Base-by-base conservation (phyloP, 331 rosid genomes). In the Quercus tomentella region DNA sequence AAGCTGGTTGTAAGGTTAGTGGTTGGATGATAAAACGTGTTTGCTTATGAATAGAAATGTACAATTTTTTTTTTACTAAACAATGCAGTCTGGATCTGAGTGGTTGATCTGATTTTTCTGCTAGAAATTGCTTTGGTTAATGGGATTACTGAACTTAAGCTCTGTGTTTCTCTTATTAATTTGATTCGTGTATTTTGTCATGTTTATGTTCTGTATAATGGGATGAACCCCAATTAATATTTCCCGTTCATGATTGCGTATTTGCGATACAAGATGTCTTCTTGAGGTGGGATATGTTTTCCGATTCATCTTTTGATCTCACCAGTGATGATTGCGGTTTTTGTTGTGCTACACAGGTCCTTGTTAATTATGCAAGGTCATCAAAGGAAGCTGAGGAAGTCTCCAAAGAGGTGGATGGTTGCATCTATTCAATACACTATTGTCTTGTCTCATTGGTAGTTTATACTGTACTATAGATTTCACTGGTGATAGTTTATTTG, bases 371-470 rank as follows among this genome's bases (percentile, higher is more conserved):
- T 51, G 98, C 98, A 49, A 93, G 99, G 78, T 95, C 96, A 43
- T 89, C 98, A 74, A 90, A 89, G 90, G 99, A 93, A 88, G 99
- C 98, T 1, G 99, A 93, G 77, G 98, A 95, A 81, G 98, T 95
- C 76, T 84, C 94, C 78, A 91, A 91, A 86, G 94, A 91, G 99
- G 99, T 93, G 83, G 77, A 63, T 58, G 17, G 81, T 70, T 37
- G 63, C 41, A 30, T 52, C 60, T 58, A 62, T 56, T 68, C 60
- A 73, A 71, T 70, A 57, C 25, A 58, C 68, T 33, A 41, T 49
- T 12, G 54, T 68, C 51, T 56, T 20, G 14, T 63, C 54, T 25
- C 67, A 21, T 68, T 81, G 81, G 61, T 57, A 74, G 25, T 77
- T 61, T 30, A 9, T 67, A 35, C 9, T 20, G 72, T 67, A 35